These are phyloP conservation scores for Colletotrichum higginsianum DNA, from an alignment of 2,329 filamentous ascomycete genomes.

Conservation along the genomic window DNA sequence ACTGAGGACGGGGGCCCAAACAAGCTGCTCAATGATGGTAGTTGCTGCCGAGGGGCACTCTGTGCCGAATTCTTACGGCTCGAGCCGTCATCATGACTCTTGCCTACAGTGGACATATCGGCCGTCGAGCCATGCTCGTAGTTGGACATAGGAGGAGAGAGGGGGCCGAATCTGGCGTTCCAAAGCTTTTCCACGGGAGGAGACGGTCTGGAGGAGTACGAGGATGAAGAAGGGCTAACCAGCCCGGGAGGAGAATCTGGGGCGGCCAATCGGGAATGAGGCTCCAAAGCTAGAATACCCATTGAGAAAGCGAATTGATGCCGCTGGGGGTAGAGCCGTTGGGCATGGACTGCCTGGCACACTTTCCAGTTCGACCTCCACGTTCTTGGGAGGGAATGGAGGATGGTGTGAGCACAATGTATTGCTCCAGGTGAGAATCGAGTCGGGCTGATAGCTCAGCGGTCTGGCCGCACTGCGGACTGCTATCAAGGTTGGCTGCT, in stretches of 20 bases:
- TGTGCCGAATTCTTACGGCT: conserved; percentile 53
- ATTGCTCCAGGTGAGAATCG: conserved; percentile 1
- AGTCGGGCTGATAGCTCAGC: conserved; percentile 13
- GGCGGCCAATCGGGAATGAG: conserved; percentile 64
- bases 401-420: not conserved
- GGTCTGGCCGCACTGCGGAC: conserved; percentile 16
- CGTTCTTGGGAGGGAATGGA: conserved; percentile 1
- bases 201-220: conserved; percentile 61
- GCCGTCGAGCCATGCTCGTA: conserved; percentile 65
- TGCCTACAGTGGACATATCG: conserved; percentile 59
- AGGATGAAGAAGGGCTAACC: conserved; percentile 66
- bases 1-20: conserved; percentile 65
- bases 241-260: conserved; percentile 70
- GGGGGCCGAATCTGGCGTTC: conserved; percentile 54
- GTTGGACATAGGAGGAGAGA: conserved; percentile 71
- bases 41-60: conserved; percentile 59
- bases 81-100: conserved; percentile 55
- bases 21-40: conserved; percentile 71
- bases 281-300: conserved; percentile 68
- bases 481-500: conserved; percentile 25
- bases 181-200: conserved; percentile 62
- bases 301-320: conserved; percentile 59
- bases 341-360: conserved; percentile 26
- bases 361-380: not conserved
- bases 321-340: conserved; percentile 17